Evolutionary conservation across 495 filamentous ascomycete species (phyloP).

Genomic region (Aspergillus coremiiformis): DNA sequence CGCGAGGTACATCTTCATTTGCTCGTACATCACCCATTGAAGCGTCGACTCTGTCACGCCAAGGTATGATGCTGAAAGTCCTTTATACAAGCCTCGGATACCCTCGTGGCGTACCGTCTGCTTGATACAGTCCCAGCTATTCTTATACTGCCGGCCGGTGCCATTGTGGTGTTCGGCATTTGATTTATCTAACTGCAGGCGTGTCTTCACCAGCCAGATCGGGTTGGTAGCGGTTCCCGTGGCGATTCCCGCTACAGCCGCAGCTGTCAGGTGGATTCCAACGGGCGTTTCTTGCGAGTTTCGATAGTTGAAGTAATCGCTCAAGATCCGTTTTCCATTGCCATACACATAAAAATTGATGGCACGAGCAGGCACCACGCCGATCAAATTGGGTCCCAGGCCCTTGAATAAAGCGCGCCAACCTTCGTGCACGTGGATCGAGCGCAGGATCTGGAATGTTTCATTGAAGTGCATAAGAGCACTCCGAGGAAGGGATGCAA

Average conservation of each 20-base stretch:
- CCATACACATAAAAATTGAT: slow-evolving; percentile 56
- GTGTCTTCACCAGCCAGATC: slow-evolving; percentile 55
- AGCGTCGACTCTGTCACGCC: slow-evolving; percentile 50
- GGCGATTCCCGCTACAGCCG: slow-evolving; percentile 47
- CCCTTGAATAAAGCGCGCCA: slow-evolving; percentile 54
- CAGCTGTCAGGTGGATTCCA: slow-evolving; percentile 44
- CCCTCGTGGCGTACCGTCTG: slow-evolving; percentile 49
- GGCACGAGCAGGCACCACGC: slow-evolving; percentile 51
- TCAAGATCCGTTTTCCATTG: slow-evolving; percentile 48
- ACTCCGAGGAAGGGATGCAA: slow-evolving; percentile 39
- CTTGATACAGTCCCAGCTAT: slow-evolving; percentile 47
- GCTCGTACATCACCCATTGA: slow-evolving; percentile 55
- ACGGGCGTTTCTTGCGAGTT: slow-evolving; percentile 38
- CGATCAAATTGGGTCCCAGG: slow-evolving; percentile 49
- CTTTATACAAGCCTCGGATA: slow-evolving; percentile 46
- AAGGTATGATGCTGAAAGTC: slow-evolving; percentile 48
- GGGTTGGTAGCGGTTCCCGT: slow-evolving; percentile 56
- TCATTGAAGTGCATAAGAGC: slow-evolving; percentile 46
- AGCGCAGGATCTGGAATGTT: slow-evolving; percentile 50
- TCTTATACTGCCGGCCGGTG: slow-evolving; percentile 42
- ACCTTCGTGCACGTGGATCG: slow-evolving; percentile 47
- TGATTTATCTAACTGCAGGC: slow-evolving; percentile 49
- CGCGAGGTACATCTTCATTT: slow-evolving; percentile 43
- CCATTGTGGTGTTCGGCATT: slow-evolving; percentile 30
- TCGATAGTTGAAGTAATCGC: slow-evolving; percentile 35